These are phyloP conservation scores for Rhizopogon vesiculosus DNA, from an alignment of 768 basidiomycete species.

Conservation along the genomic window DNA sequence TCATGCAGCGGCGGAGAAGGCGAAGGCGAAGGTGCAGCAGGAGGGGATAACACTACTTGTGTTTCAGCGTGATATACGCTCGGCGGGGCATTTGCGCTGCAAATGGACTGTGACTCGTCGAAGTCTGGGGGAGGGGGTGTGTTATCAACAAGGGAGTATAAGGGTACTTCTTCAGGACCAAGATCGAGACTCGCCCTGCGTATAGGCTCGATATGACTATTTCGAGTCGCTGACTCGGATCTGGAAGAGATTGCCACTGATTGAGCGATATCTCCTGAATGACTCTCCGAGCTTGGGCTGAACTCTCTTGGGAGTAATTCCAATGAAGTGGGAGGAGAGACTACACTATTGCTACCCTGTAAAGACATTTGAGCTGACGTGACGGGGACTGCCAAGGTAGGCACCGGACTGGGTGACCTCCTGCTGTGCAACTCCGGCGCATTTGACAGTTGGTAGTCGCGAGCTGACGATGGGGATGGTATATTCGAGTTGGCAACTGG, in stretches of 20 bases:
- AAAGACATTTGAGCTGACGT: background rate
- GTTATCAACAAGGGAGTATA: conserved; percentile 20
- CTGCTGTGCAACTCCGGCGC: background rate
- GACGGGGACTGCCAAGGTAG: background rate
- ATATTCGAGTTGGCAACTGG: background rate
- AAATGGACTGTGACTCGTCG: conserved; percentile 7
- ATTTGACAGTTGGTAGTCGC: background rate
- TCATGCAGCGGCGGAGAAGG: background rate
- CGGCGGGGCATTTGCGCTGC: background rate
- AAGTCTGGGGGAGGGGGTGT: conserved; percentile 21
- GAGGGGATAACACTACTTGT: background rate
- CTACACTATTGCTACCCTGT: background rate
- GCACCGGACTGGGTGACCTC: too few species aligned
- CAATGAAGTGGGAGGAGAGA: background rate
- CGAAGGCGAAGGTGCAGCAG: background rate
- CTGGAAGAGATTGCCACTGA: background rate
- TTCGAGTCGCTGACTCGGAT: background rate
- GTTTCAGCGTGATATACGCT: background rate
- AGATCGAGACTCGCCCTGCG: background rate
- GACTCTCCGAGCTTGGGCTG: background rate
- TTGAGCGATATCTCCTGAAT: too few species aligned
- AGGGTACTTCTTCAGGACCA: conserved; percentile 15
- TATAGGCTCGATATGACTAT: background rate
- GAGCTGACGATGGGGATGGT: background rate
- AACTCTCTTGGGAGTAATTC: background rate